Conservation (phyloP, 257 asterid genomes). For the Forsythia suspensa region DNA sequence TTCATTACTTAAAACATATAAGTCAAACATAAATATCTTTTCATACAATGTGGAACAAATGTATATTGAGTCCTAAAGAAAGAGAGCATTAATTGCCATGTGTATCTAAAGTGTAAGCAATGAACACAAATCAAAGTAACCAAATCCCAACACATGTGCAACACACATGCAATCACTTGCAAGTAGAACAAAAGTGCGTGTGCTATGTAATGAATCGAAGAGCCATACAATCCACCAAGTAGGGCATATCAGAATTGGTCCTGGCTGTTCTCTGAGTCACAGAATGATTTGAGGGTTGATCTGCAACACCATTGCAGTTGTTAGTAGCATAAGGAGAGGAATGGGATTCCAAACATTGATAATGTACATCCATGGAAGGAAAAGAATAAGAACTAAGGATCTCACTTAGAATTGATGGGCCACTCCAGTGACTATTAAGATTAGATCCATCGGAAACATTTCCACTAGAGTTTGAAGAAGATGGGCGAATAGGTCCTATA, state of each 20-base stretch:
- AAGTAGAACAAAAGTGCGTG: too few relatives aligned
- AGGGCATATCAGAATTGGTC: conserved; percentile 51
- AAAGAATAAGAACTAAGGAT: conserved; percentile 57
- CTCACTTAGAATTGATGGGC: conserved; percentile 52
- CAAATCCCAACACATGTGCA: too few relatives aligned
- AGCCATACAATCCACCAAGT: too few relatives aligned
- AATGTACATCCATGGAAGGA: conserved; percentile 60
- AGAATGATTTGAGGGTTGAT: conserved; percentile 50
- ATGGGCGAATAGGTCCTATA: conserved; percentile 61
- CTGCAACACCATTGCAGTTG: conserved; percentile 48
- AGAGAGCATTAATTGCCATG: too few relatives aligned
- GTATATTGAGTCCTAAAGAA: too few relatives aligned
- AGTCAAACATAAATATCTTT: too few relatives aligned
- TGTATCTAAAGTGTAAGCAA: too few relatives aligned
- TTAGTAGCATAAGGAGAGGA: conserved; percentile 45
- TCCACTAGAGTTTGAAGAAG: conserved; percentile 57
- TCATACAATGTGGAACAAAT: too few relatives aligned
- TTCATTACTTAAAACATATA: too few relatives aligned
- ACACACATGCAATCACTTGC: too few relatives aligned
- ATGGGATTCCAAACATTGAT: conserved; percentile 63
- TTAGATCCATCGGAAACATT: conserved; percentile 52
- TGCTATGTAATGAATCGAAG: too few relatives aligned
- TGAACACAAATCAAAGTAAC: too few relatives aligned
- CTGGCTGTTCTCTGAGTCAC: conserved; percentile 60
- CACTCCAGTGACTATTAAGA: conserved; percentile 57